Percentiles rank a stretch among this genome's conserved stretches.
Conservation (phyloP, 768 basidiomycete genomes). For the Lyophyllum decastes region DNA sequence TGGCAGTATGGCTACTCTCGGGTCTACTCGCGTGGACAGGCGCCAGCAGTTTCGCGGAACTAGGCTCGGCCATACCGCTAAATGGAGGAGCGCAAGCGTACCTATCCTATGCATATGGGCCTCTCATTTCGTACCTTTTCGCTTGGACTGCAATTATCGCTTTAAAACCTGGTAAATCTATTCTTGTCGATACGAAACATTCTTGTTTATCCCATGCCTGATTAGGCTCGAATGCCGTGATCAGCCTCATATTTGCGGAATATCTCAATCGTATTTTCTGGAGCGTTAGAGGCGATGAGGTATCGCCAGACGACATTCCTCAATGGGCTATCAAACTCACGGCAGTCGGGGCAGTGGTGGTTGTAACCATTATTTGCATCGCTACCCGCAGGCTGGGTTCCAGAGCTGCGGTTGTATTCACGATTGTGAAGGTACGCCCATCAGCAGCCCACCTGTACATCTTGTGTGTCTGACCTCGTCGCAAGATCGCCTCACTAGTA, state of each 20-base stretch:
- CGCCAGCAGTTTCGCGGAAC: constrained; percentile 90
- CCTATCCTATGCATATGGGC: constrained; percentile 86
- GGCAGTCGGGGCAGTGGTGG: constrained; percentile 68
- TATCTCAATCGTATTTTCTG: constrained; percentile 90
- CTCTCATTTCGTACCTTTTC: constrained; percentile 86
- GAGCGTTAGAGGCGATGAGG: constrained; percentile 68
- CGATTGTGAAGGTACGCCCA: constrained; percentile 69
- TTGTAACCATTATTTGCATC: constrained; percentile 79
- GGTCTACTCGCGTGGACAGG: constrained; percentile 94
- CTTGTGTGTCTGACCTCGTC: background rate
- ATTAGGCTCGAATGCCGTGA: constrained; percentile 76
- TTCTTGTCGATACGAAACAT: constrained; percentile 1
- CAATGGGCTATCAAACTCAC: constrained; percentile 92
- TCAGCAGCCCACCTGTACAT: background rate
- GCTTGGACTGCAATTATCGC: constrained; percentile 94
- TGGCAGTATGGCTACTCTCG: constrained; percentile 81
- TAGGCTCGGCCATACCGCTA: constrained; percentile 86
- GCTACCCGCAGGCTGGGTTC: constrained; percentile 78
- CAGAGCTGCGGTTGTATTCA: constrained; percentile 84
- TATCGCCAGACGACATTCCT: constrained; percentile 78
- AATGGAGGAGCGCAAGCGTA: constrained; percentile 79
- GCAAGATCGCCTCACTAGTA: constrained; percentile 67
- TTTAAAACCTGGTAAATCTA: constrained; percentile 69
- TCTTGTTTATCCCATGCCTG: background rate
- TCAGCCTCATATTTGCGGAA: constrained; percentile 88